phyloP scores from a whole-genome alignment of 2,329 filamentous ascomycete genomes.

The Aspergillus japonicus region DNA sequence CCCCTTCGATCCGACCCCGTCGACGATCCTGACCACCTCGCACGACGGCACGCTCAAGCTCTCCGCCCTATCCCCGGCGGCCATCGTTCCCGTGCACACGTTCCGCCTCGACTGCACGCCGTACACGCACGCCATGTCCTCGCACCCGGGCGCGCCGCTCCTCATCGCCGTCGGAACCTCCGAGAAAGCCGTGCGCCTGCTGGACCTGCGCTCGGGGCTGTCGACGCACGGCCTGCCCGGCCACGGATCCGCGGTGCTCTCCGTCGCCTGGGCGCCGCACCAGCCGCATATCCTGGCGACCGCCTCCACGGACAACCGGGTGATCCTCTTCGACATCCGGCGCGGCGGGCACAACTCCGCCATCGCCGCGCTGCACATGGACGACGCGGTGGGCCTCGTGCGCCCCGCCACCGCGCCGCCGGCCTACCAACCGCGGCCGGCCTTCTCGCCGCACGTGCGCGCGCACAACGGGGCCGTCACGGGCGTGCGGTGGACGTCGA shows the following conservation, averaged over 20 bases:
- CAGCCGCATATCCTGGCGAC: constrained; percentile 78
- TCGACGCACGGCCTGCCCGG: constrained; percentile 70
- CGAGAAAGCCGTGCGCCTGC: constrained; percentile 76
- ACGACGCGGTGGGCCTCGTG: constrained; percentile 72
- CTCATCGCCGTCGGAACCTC: constrained; percentile 88
- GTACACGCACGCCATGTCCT: constrained; percentile 69
- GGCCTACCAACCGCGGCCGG: constrained; percentile 37
- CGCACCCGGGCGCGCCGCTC: constrained; percentile 63
- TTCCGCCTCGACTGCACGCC: constrained; percentile 48
- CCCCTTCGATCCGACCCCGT: constrained; percentile 48
- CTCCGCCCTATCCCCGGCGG: constrained; percentile 39
- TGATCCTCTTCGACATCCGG: constrained; percentile 84
- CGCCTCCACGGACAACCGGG: constrained; percentile 78
- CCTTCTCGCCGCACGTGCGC: constrained; percentile 47
- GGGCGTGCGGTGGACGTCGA: constrained; percentile 78
- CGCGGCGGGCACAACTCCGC: constrained; percentile 66
- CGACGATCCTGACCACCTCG: constrained; percentile 47
- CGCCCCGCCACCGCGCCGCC: constrained; percentile 30
- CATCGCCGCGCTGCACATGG: constrained; percentile 76
- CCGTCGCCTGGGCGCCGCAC: constrained; percentile 77
- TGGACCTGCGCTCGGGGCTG: constrained; percentile 81
- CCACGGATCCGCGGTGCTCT: constrained; percentile 65
- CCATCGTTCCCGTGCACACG: constrained; percentile 46
- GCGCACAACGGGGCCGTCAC: constrained; percentile 84
- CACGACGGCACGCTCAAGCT: constrained; percentile 49